phyloP scores from a whole-genome alignment of 108 stramenopile species.

The Pseudonitzschia multiseries region DNA sequence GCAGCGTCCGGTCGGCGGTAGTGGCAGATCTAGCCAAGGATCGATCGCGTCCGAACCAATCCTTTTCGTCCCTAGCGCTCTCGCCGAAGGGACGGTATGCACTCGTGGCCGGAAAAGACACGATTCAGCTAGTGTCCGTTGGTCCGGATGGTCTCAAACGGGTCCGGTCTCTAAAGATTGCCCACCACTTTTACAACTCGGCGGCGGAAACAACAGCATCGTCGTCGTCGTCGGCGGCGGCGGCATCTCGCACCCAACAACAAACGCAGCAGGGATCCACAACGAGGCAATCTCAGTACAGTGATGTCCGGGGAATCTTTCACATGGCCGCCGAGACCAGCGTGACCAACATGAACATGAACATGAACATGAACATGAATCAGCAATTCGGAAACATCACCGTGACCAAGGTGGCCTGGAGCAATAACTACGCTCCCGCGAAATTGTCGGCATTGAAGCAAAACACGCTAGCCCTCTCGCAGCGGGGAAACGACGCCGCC shows the following conservation, averaged over 20 bases:
- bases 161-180: constrained; percentile 54
- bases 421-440: constrained; percentile 36
- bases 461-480: background rate
- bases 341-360: constrained; percentile 15
- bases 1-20: too few relatives aligned
- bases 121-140: constrained; percentile 56
- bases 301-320: constrained; percentile 52
- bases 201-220: background rate
- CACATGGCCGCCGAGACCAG: constrained; percentile 23
- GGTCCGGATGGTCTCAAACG: constrained; percentile 45
- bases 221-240: constrained; percentile 1
- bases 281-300: too few relatives aligned
- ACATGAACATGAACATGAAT: constrained; percentile 22
- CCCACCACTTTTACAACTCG: constrained; percentile 11
- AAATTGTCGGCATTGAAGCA: background rate
- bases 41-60: constrained; percentile 29
- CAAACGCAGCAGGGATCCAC: background rate
- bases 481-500: constrained; percentile 17
- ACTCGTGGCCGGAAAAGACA: constrained; percentile 67
- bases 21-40: constrained; percentile 41
- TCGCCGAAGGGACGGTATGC: constrained; percentile 65
- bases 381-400: constrained; percentile 44
- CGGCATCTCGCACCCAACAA: constrained; percentile 3
- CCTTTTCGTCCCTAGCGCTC: constrained; percentile 61
- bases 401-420: constrained; percentile 84